Evolutionary conservation across 768 basidiomycete genomes (phyloP), one percentile per base, ranked within the genome.

Genomic region (Phlebiopsis gigantea): DNA sequence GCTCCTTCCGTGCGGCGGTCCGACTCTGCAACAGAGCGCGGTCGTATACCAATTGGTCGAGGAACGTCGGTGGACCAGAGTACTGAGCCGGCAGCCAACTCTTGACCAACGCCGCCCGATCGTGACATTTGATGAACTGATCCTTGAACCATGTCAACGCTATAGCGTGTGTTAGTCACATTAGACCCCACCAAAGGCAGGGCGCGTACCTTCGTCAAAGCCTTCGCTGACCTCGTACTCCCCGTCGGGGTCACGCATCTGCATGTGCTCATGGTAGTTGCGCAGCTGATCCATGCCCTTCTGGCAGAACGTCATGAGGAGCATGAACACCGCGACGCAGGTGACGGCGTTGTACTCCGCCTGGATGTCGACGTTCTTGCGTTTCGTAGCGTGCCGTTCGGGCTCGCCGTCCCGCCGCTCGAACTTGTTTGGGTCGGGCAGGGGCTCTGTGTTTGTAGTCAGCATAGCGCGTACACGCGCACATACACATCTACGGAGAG

Each of bases 21-120:
- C 95, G 90, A 63, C 93, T 95, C 95, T 98, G 72, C 2, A 30
- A 14, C 17, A 97, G 77, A 0, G 95, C 96, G 55, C 90, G 87
- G 68, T 98, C 94, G 68, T 97, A 98, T 4, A 98, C 81, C 22
- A 98, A 75, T 70, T 93, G 88, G 68, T 98, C 95, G 15, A 96
- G 79, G 75, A 87, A 95, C 54, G 83, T 84, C 66, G 84, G 87
- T 0, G 89, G 85, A 1, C 90, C 90, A 19, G 87, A 82, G 57
- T 93, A 90, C 56, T 90, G 88, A 50, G 81, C 81, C 5, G 90
- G 90, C 14, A 93, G 69, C 90, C 91, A 93, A 0, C 88, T 90
- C 80, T 90, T 92, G 43, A 93, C 88, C 17, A 90, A 70, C 46
- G 91, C 86, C 17, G 92, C 91, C 41, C 95, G 90, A 57, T 96